A percentile compares a stretch with the other conserved stretches of the same genome.
phyloP scores from a whole-genome alignment of 1,284 basidiomycete genomes.

The Rhodotorula sp. region DNA sequence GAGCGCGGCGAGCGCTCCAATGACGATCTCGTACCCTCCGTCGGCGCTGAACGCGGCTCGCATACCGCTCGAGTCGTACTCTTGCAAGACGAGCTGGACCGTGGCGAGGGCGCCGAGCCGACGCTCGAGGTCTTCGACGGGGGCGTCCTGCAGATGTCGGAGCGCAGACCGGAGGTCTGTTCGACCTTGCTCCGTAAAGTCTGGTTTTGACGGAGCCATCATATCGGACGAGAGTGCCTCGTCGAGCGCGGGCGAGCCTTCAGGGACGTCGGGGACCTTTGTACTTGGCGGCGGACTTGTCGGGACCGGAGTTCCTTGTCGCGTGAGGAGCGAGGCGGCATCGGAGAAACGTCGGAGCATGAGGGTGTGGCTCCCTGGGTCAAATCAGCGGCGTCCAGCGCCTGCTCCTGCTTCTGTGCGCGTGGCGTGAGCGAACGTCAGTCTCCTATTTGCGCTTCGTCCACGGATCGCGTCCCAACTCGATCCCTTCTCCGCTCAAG shows the following conservation, averaged over 20 bases:
- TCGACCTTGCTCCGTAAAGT: neutral
- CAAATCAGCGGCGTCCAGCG: too few relatives aligned
- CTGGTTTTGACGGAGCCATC: neutral
- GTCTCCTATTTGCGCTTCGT: too few relatives aligned
- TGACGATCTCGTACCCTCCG: slow-evolving; percentile 1
- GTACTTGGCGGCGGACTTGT: neutral
- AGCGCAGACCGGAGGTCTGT: neutral
- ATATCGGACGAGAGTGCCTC: slow-evolving; percentile 9
- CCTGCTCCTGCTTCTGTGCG: too few relatives aligned
- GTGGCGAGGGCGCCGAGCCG: slow-evolving; percentile 1
- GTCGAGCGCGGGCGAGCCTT: neutral
- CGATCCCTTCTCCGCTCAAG: too few relatives aligned
- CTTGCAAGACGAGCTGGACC: slow-evolving; percentile 4
- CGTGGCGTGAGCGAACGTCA: too few relatives aligned
- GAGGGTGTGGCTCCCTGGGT: too few relatives aligned
- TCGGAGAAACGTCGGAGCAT: slow-evolving; percentile 3
- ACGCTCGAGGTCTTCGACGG: neutral
- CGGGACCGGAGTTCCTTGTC: too few relatives aligned
- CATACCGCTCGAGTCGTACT: neutral
- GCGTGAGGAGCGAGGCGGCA: neutral
- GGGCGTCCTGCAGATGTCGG: slow-evolving; percentile 1
- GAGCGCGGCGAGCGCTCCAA: neutral
- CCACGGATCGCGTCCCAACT: too few relatives aligned
- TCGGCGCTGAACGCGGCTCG: neutral
- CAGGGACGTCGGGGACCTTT: neutral